A percentile compares a stretch with the other conserved stretches of the same genome.
These are phyloP conservation scores for Coprinopsis cinerea DNA, from an alignment of 768 basidiomycete genomes.

Conservation along the genomic window DNA sequence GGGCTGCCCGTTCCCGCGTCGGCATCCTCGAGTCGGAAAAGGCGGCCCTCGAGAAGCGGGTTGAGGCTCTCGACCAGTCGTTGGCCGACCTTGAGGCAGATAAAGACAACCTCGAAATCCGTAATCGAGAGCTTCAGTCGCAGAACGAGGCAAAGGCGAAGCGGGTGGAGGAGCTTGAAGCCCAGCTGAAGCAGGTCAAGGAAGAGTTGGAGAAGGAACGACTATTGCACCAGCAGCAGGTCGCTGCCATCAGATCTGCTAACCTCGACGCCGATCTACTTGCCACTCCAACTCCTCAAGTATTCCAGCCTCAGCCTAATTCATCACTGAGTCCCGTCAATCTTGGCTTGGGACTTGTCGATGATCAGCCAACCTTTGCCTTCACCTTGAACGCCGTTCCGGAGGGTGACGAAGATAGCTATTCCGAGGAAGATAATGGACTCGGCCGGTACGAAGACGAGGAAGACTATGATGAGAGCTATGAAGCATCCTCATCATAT, in stretches of 20 bases:
- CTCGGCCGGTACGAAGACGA: constrained; percentile 69
- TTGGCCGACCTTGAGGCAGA: constrained; percentile 24
- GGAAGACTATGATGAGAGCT: constrained; percentile 48
- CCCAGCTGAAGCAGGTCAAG: constrained; percentile 37
- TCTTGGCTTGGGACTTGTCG: constrained; percentile 18
- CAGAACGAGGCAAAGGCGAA: constrained; percentile 33
- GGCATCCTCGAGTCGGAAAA: constrained; percentile 67
- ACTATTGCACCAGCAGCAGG: constrained; percentile 19
- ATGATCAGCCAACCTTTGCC: constrained; percentile 21
- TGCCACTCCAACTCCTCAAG: constrained; percentile 17
- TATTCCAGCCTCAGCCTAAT: constrained; percentile 4
- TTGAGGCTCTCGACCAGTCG: constrained; percentile 32
- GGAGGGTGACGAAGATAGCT: constrained; percentile 43
- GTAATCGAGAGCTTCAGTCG: constrained; percentile 24
- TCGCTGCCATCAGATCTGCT: constrained; percentile 23
- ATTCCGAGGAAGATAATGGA: constrained; percentile 51
- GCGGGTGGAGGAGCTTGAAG: constrained; percentile 39
- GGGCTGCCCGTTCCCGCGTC: constrained; percentile 73
- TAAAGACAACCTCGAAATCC: constrained; percentile 18
- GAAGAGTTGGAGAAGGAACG: constrained; percentile 26
- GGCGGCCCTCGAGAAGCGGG: constrained; percentile 42
- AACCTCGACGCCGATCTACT: constrained; percentile 38
- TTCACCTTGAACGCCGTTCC: constrained; percentile 50
- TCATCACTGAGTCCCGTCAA: not conserved
- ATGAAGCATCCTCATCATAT: constrained; percentile 48